Conservation (phyloP, 495 filamentous ascomycete species). For the Beverwykella pulmonaria region DNA sequence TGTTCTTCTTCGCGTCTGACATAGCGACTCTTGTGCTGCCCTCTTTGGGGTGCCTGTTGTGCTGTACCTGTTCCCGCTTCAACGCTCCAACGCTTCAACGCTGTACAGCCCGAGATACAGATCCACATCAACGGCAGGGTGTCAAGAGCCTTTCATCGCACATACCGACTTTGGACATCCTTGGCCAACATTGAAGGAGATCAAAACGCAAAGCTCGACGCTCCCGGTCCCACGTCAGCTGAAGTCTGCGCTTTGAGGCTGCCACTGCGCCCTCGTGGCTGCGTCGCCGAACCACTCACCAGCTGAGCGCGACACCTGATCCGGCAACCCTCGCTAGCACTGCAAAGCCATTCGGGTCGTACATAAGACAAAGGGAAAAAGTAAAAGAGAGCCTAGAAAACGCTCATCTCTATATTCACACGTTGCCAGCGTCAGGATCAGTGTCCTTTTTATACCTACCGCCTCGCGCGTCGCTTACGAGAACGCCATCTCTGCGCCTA, state of each 20-base stretch:
- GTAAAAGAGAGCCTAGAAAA: background rate
- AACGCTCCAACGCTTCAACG: no score
- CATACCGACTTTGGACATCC: background rate
- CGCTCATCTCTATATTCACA: background rate
- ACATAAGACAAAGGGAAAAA: background rate
- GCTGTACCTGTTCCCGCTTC: no score
- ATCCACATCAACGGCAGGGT: no score
- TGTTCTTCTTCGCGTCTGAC: slow-evolving; percentile 9
- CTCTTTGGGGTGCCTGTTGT: no score
- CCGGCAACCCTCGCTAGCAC: slow-evolving; percentile 4
- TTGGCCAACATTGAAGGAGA: background rate
- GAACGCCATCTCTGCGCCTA: slow-evolving; percentile 32
- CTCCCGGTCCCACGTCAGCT: slow-evolving; percentile 16
- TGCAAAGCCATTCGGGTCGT: background rate
- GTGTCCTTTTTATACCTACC: slow-evolving; percentile 11
- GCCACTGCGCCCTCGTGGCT: slow-evolving; percentile 36
- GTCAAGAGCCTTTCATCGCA: background rate
- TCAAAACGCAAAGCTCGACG: background rate
- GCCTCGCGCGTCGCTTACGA: slow-evolving; percentile 5
- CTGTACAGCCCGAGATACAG: no score
- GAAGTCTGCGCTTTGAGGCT: slow-evolving; percentile 8
- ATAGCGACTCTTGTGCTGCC: no score
- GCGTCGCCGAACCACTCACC: slow-evolving; percentile 16
- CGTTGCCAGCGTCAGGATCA: background rate
- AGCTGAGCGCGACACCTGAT: slow-evolving; percentile 37